phyloP scores from a whole-genome alignment of 2,329 filamentous ascomycete species.

The Furcasterigmium furcatum region DNA sequence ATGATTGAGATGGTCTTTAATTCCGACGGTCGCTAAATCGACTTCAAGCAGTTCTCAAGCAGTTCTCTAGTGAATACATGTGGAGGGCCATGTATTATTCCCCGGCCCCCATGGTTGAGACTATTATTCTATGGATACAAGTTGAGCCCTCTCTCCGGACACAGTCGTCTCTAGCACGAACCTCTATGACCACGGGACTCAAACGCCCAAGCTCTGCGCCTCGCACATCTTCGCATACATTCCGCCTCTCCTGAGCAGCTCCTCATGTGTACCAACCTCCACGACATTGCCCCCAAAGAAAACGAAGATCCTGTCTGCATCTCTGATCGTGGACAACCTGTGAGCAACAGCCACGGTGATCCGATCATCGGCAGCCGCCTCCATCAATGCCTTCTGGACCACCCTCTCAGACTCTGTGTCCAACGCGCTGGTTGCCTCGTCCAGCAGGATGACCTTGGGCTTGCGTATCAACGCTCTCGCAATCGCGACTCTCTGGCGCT shows the following conservation, averaged over 20 bases:
- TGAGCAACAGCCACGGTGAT: conserved; percentile 34
- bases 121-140: too few relatives aligned
- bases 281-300: conserved; percentile 36
- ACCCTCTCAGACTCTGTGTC: conserved; percentile 54
- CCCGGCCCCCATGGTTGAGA: too few relatives aligned
- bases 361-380: conserved; percentile 6
- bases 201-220: conserved; percentile 8
- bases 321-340: conserved; percentile 35
- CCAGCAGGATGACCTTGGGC: conserved; percentile 61
- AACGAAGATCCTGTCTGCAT: conserved; percentile 40
- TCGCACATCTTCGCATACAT: conserved; percentile 5
- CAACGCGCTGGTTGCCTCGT: conserved; percentile 65
- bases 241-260: conserved; percentile 13
- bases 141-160: too few relatives aligned
- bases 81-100: too few relatives aligned
- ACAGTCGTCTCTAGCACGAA: too few relatives aligned
- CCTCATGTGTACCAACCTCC: conserved; percentile 34
- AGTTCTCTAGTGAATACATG: too few relatives aligned
- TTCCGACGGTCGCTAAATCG: too few relatives aligned
- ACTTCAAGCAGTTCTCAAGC: too few relatives aligned
- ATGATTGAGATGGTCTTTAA: too few relatives aligned
- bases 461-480: conserved; percentile 60
- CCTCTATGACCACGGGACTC: too few relatives aligned
- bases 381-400: conserved; percentile 43
- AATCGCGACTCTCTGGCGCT: conserved; percentile 63